Percentiles rank a stretch among this genome's conserved stretches.
Conservation (phyloP, 2,329 filamentous ascomycete species). For the Zymoseptoria pseudotritici region DNA sequence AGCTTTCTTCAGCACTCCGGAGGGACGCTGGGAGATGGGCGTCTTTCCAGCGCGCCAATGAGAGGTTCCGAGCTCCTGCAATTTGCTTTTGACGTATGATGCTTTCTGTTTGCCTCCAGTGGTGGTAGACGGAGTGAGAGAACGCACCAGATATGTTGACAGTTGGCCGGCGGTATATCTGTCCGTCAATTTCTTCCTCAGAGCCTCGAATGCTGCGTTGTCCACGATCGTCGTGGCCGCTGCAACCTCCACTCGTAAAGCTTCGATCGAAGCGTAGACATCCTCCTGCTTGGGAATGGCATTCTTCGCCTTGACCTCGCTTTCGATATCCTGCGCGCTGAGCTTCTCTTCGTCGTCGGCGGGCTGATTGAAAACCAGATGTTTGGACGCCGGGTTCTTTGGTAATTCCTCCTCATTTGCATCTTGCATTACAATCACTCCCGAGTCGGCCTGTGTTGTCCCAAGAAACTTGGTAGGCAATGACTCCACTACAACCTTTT, state of each 20-base stretch:
- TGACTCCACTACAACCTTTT: neutral
- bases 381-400: neutral
- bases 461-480: neutral
- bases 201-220: conserved; percentile 12
- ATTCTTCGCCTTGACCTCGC: conserved; percentile 10
- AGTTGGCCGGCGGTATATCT: conserved; percentile 23
- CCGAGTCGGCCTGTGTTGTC: neutral
- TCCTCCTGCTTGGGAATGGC: conserved; percentile 19
- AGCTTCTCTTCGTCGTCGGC: neutral
- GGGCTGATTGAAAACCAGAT: neutral
- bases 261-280: conserved; percentile 24
- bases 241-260: conserved; percentile 14
- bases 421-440: conserved; percentile 15
- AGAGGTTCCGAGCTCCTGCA: conserved; percentile 1
- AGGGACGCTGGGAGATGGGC: conserved; percentile 16
- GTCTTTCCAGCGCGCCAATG: conserved; percentile 22
- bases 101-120: neutral
- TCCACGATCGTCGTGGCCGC: conserved; percentile 13
- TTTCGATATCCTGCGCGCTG: conserved; percentile 19
- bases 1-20: conserved; percentile 4
- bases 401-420: conserved; percentile 1
- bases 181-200: conserved; percentile 14
- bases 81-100: neutral
- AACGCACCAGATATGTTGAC: conserved; percentile 14
- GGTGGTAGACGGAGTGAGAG: neutral